A percentile compares a stretch with the other conserved stretches of the same genome.
phyloP scores from a whole-genome alignment of 2,329 filamentous ascomycete genomes.

The Colletotrichum sidae region DNA sequence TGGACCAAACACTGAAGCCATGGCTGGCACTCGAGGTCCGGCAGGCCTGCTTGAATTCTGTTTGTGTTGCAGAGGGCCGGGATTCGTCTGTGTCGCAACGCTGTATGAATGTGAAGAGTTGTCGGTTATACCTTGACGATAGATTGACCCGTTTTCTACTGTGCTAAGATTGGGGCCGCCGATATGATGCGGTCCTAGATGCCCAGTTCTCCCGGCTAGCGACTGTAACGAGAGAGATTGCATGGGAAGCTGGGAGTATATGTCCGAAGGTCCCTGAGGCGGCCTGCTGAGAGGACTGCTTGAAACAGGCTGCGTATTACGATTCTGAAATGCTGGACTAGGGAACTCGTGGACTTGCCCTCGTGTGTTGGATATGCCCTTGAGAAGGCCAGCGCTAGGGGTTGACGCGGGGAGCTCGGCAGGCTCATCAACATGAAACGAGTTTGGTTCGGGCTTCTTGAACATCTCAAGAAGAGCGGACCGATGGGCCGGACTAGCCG shows the following conservation, averaged over 20 bases:
- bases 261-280: conserved; percentile 17
- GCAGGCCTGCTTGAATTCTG: conserved; percentile 12
- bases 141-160: conserved; percentile 8
- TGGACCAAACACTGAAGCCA: conserved; percentile 14
- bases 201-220: conserved; percentile 8
- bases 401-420: conserved; percentile 34
- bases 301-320: conserved; percentile 23
- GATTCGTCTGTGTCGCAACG: conserved; percentile 15
- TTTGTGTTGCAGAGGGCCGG: conserved; percentile 19
- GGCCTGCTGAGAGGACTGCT: conserved; percentile 34
- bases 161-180: conserved; percentile 13
- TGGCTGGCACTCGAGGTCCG: conserved; percentile 16
- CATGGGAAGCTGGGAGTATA: conserved; percentile 9
- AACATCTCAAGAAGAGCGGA: conserved; percentile 66
- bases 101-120: conserved; percentile 2
- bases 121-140: conserved; percentile 17
- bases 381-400: conserved; percentile 23
- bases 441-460: conserved; percentile 52
- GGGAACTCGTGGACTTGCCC: conserved; percentile 5
- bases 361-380: conserved; percentile 21
- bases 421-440: conserved; percentile 12
- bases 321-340: conserved; percentile 17
- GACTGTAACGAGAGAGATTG: conserved; percentile 26
- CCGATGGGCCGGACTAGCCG: conserved; percentile 51
- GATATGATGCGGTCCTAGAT: conserved; percentile 6